Evolutionary conservation across 352 stramenopile species (phyloP).

Genomic region (Pythium dissotocum): DNA sequence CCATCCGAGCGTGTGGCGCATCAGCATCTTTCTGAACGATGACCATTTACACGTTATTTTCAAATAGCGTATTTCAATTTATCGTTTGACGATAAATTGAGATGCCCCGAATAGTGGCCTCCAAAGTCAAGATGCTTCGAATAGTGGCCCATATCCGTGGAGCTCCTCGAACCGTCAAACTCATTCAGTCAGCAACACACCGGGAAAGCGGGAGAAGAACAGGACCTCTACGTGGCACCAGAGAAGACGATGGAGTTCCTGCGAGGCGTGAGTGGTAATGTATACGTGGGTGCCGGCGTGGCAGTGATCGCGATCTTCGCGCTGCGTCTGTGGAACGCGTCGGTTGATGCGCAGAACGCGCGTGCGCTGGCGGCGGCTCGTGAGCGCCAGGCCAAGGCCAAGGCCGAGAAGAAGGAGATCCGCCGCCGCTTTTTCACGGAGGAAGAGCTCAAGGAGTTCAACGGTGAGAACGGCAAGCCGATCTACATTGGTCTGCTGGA

Average conservation of each 20-base stretch:
- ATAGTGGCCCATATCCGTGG: slow-evolving; percentile 1
- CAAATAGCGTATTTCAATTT: too few species aligned
- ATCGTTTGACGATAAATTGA: neutral
- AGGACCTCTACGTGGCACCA: neutral
- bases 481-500: slow-evolving; percentile 96
- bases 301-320: slow-evolving; percentile 52
- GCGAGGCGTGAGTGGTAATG: slow-evolving; percentile 41
- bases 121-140: neutral
- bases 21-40: too few species aligned
- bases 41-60: too few species aligned
- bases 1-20: too few species aligned
- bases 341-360: slow-evolving; percentile 59
- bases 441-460: slow-evolving; percentile 91
- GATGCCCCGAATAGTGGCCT: too few species aligned
- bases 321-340: slow-evolving; percentile 66
- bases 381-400: slow-evolving; percentile 63
- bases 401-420: slow-evolving; percentile 66
- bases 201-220: neutral
- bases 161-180: neutral
- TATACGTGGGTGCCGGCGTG: slow-evolving; percentile 57
- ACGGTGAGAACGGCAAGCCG: slow-evolving; percentile 89
- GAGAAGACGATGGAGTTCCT: slow-evolving; percentile 41
- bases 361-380: slow-evolving; percentile 63
- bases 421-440: slow-evolving; percentile 90
- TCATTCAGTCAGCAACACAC: neutral